These are phyloP conservation scores for Umbelopsis isabellina DNA, from an alignment of 192 early-diverging fungal genomes.

Conservation along the genomic window DNA sequence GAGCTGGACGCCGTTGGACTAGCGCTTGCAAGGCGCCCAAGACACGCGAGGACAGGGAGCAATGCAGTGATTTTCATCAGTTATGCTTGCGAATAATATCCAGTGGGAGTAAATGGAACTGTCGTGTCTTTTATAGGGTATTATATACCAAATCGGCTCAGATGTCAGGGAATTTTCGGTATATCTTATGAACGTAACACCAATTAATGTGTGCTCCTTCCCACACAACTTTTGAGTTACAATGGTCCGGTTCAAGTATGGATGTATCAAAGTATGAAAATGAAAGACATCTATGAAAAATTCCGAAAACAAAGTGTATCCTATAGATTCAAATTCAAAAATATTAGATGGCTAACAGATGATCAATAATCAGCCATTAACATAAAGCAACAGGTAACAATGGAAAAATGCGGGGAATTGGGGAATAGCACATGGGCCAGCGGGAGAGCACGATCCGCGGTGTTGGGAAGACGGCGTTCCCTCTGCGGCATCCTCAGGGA, in stretches of 20 bases:
- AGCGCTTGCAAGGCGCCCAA: neutral
- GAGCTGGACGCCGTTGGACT: neutral
- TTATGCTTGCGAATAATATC: neutral
- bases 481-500: too few relatives aligned
- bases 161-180: neutral
- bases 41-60: neutral
- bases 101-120: neutral
- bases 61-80: neutral
- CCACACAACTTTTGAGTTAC: neutral
- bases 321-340: neutral
- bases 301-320: too few relatives aligned
- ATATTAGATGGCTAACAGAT: neutral
- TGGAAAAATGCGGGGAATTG: conserved; percentile 9
- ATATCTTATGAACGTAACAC: conserved; percentile 9
- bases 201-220: neutral
- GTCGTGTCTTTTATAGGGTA: neutral
- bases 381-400: neutral
- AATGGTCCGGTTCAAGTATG: too few relatives aligned
- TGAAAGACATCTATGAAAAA: too few relatives aligned
- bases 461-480: neutral
- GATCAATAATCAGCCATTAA: too few relatives aligned
- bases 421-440: neutral
- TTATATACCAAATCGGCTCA: neutral
- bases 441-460: neutral
- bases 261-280: too few relatives aligned